These are phyloP conservation scores for Rhazya stricta DNA, from an alignment of 257 asterid genomes.

Conservation along the genomic window DNA sequence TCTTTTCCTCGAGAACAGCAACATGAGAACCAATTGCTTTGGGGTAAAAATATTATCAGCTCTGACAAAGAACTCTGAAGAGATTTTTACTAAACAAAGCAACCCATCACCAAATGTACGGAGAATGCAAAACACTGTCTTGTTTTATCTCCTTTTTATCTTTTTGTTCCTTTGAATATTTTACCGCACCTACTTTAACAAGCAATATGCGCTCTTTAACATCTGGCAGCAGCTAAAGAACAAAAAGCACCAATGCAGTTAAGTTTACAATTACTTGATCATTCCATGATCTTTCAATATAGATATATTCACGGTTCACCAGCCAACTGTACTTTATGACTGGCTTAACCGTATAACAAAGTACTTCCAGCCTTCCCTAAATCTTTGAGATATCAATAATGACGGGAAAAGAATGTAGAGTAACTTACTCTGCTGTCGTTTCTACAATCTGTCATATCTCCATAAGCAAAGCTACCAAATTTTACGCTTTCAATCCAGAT, in stretches of 20 bases:
- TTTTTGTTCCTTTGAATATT: background rate
- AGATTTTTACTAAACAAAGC: background rate
- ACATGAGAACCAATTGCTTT: background rate
- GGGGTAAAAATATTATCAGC: background rate
- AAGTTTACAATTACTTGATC: background rate
- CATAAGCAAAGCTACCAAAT: slow-evolving; percentile 12
- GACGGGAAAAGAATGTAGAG: background rate
- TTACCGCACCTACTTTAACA: background rate
- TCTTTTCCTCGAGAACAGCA: background rate
- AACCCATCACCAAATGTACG: background rate
- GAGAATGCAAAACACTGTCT: background rate
- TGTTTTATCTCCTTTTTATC: too few species aligned
- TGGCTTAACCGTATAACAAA: background rate
- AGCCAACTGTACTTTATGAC: background rate
- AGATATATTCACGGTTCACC: background rate
- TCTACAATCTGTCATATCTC: slow-evolving; percentile 9
- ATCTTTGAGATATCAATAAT: background rate
- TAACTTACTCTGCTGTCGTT: slow-evolving; percentile 31
- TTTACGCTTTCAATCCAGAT: slow-evolving; percentile 29
- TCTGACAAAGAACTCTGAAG: background rate
- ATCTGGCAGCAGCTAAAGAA: background rate
- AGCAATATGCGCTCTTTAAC: slow-evolving; percentile 1
- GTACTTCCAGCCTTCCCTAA: background rate
- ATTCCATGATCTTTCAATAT: background rate
- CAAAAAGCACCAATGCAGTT: background rate